Percentiles rank a stretch among this genome's conserved stretches.
Evolutionary conservation across 805 yeast species (phyloP).

Genomic region (Ogataea thermomethanolica): DNA sequence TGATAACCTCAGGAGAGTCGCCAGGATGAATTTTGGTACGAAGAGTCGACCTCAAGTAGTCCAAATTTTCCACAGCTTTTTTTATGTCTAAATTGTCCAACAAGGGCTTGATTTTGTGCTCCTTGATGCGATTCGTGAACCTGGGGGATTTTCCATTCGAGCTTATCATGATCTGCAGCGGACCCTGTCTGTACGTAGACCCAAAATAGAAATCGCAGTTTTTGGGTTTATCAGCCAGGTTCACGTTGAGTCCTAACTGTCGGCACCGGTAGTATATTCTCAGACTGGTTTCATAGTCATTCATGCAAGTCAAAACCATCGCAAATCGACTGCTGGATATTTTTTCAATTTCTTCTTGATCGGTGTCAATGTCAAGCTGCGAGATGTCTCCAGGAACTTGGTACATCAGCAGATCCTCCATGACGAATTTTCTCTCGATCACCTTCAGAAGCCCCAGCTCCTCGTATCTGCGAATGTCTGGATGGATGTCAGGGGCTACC

Average conservation of each 20-base stretch:
- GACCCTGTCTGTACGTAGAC: conserved; percentile 67
- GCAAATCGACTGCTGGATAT: conserved; percentile 47
- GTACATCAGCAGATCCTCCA: conserved; percentile 49
- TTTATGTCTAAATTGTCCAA: conserved; percentile 43
- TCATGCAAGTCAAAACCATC: conserved; percentile 70
- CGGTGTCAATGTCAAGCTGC: conserved; percentile 27
- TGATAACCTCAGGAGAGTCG: conserved; percentile 45
- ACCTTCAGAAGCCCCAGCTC: conserved; percentile 42
- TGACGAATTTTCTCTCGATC: conserved; percentile 41
- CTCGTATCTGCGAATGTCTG: conserved; percentile 33
- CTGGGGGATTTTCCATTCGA: conserved; percentile 84
- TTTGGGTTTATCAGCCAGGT: conserved; percentile 82
- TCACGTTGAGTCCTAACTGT: conserved; percentile 52
- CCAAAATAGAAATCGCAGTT: conserved; percentile 86
- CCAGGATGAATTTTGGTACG: conserved; percentile 42
- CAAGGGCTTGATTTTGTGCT: conserved; percentile 46
- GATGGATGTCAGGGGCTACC: conserved; percentile 43
- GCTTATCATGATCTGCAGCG: conserved; percentile 74
- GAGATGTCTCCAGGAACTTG: conserved; percentile 25
- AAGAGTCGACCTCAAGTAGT: conserved; percentile 48
- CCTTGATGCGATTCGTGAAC: conserved; percentile 58
- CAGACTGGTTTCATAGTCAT: conserved; percentile 59
- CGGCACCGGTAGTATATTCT: conserved; percentile 51
- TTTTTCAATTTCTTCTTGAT: conserved; percentile 33
- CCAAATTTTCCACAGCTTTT: conserved; percentile 58